Conservation (phyloP, 2,329 filamentous ascomycete species). For the Aspergillus neotritici region DNA sequence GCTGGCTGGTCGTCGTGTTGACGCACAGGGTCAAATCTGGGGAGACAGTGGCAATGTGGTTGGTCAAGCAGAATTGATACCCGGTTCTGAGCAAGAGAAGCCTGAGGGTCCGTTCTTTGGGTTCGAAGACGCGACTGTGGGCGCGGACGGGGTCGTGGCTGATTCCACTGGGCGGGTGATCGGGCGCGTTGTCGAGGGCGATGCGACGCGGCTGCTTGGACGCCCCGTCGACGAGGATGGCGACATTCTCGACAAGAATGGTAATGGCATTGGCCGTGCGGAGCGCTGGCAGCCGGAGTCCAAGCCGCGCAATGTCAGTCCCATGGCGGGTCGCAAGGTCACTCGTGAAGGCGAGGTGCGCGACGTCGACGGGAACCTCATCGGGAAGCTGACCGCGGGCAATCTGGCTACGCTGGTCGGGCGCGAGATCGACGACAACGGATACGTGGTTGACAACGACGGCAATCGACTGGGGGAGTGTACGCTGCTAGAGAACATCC, state of each 20-base stretch:
- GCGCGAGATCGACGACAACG: slow-evolving; percentile 43
- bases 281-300: slow-evolving; percentile 62
- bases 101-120: slow-evolving; percentile 56
- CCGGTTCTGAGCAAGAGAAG: slow-evolving; percentile 44
- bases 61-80: slow-evolving; percentile 53
- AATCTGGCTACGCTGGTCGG: slow-evolving; percentile 39
- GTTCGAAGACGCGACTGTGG: slow-evolving; percentile 52
- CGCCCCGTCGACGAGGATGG: slow-evolving; percentile 64
- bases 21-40: slow-evolving; percentile 59
- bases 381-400: slow-evolving; percentile 43
- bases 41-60: slow-evolving; percentile 58
- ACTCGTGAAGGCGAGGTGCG: slow-evolving; percentile 48
- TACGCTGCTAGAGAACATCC: slow-evolving; percentile 57
- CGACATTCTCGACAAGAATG: slow-evolving; percentile 62
- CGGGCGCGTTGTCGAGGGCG: slow-evolving; percentile 59
- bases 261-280: slow-evolving; percentile 61
- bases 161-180: slow-evolving; percentile 36
- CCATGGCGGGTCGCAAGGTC: slow-evolving; percentile 52
- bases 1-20: slow-evolving; percentile 57
- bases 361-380: slow-evolving; percentile 42
- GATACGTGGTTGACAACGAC: slow-evolving; percentile 54
- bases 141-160: slow-evolving; percentile 53
- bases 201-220: slow-evolving; percentile 58
- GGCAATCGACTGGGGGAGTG: slow-evolving; percentile 61
- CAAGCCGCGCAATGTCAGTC: slow-evolving; percentile 52